Evolutionary conservation across 192 early-diverging fungal genomes (phyloP).

Genomic region (Dissophora ornata): DNA sequence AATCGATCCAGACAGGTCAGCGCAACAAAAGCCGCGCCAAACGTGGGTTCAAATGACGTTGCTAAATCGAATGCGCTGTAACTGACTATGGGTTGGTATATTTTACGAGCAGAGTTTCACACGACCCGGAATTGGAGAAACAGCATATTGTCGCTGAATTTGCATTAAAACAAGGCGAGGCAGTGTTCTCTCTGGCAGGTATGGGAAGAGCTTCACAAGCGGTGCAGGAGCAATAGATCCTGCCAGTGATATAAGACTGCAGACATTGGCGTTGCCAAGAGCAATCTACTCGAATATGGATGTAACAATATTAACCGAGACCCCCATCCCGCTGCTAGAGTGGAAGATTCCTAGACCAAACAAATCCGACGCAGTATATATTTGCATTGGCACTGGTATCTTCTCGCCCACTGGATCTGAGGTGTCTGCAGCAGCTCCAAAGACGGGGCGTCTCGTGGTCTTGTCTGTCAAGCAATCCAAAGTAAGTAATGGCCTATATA

Average conservation of each 20-base stretch:
- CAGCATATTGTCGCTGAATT: slow-evolving; percentile 35
- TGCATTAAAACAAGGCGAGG: slow-evolving; percentile 25
- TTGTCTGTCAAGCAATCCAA: slow-evolving; percentile 42
- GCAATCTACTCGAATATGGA: too few relatives aligned
- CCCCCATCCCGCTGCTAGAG: slow-evolving; percentile 2
- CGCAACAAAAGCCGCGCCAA: too few relatives aligned
- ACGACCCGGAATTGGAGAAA: slow-evolving; percentile 8
- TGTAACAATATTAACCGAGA: too few relatives aligned
- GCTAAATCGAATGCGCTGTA: too few relatives aligned
- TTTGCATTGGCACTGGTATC: slow-evolving; percentile 44
- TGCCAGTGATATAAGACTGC: too few relatives aligned
- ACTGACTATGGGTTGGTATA: too few relatives aligned
- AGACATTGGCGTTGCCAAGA: too few relatives aligned
- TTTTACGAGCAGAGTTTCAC: slow-evolving; percentile 28
- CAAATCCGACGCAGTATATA: slow-evolving; percentile 32
- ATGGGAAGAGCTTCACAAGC: too few relatives aligned
- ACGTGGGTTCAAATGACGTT: too few relatives aligned
- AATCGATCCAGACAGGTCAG: slow-evolving; percentile 34
- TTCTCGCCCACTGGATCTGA: slow-evolving; percentile 44
- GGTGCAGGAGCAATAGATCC: too few relatives aligned
- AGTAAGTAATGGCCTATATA: slow-evolving; percentile 11
- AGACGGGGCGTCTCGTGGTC: slow-evolving; percentile 32
- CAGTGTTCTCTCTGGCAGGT: slow-evolving; percentile 32
- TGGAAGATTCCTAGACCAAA: slow-evolving; percentile 42
- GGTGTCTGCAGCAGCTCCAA: slow-evolving; percentile 35